phyloP scores from a whole-genome alignment of 495 filamentous ascomycete genomes.

The Chaetomium tenue region DNA sequence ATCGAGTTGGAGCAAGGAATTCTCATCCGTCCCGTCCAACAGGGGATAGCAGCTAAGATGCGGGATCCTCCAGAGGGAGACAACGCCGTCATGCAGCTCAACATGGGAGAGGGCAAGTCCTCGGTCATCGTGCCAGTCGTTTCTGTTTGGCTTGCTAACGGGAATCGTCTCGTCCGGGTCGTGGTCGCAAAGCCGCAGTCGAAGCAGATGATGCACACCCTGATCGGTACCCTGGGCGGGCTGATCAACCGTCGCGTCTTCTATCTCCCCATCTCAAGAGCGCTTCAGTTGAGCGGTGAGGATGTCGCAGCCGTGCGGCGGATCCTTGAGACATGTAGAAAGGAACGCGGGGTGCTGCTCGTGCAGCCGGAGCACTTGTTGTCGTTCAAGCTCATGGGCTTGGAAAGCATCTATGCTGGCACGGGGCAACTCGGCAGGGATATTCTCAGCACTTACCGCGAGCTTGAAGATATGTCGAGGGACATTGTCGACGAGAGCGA shows the following conservation, averaged over 20 bases:
- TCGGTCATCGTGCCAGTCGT: slow-evolving; percentile 68
- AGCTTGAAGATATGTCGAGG: slow-evolving; percentile 43
- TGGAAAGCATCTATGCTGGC: slow-evolving; percentile 44
- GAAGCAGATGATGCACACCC: slow-evolving; percentile 61
- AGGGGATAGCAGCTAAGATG: slow-evolving; percentile 58
- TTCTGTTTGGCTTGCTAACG: slow-evolving; percentile 55
- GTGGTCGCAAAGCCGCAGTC: slow-evolving; percentile 63
- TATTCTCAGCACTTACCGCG: slow-evolving; percentile 45
- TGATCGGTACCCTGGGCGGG: slow-evolving; percentile 59
- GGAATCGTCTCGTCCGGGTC: slow-evolving; percentile 52
- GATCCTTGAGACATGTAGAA: slow-evolving; percentile 50
- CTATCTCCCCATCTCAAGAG: slow-evolving; percentile 62
- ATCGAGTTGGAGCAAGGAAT: slow-evolving; percentile 65
- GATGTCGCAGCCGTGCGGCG: slow-evolving; percentile 35
- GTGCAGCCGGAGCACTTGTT: slow-evolving; percentile 68
- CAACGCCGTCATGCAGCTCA: slow-evolving; percentile 65
- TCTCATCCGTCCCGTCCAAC: slow-evolving; percentile 60
- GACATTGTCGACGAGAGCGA: slow-evolving; percentile 68
- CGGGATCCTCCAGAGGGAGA: slow-evolving; percentile 41
- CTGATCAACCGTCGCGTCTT: slow-evolving; percentile 58
- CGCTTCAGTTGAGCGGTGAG: slow-evolving; percentile 35
- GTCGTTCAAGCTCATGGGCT: slow-evolving; percentile 64
- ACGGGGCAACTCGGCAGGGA: slow-evolving; percentile 25
- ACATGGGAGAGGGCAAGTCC: slow-evolving; percentile 76
- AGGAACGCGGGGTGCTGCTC: slow-evolving; percentile 53